phyloP scores from a whole-genome alignment of 140 eudicot species.

The Senecio squalidus region DNA sequence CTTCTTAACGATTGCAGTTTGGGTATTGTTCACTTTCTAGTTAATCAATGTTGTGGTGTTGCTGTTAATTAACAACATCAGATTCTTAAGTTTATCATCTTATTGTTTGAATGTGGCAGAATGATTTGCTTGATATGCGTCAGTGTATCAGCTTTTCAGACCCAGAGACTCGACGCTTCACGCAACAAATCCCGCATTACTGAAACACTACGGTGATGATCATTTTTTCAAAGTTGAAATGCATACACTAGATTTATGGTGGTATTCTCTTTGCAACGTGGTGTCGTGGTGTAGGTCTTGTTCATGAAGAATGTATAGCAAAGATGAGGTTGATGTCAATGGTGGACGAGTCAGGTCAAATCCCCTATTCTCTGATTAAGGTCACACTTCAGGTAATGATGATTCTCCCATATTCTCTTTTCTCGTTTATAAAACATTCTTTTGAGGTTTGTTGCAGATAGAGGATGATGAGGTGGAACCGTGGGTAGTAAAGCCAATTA shows the following conservation, averaged over 20 bases:
- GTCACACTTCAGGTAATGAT: slow-evolving; percentile 53
- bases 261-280: too few relatives aligned
- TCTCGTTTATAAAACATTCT: not conserved
- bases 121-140: slow-evolving; percentile 75
- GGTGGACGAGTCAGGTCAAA: slow-evolving; percentile 63
- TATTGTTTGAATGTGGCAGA: slow-evolving; percentile 35
- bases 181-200: slow-evolving; percentile 48
- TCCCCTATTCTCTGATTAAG: slow-evolving; percentile 62
- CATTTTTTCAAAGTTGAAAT: not conserved
- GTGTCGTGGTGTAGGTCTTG: slow-evolving; percentile 75
- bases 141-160: slow-evolving; percentile 64
- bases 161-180: slow-evolving; percentile 73
- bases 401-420: not conserved
- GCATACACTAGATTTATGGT: not conserved
- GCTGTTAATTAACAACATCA: not conserved
- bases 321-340: slow-evolving; percentile 91
- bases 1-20: not conserved
- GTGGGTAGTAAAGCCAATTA: slow-evolving; percentile 90
- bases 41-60: too few relatives aligned
- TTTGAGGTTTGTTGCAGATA: slow-evolving; percentile 35
- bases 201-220: slow-evolving; percentile 49
- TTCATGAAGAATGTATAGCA: slow-evolving; percentile 75
- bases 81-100: not conserved
- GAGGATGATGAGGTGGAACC: slow-evolving; percentile 72
- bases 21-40: too few relatives aligned